Percentiles rank a stretch among this genome's conserved stretches.
These are phyloP conservation scores for Leccinum barrowsii DNA, from an alignment of 768 basidiomycete genomes.

Conservation along the genomic window DNA sequence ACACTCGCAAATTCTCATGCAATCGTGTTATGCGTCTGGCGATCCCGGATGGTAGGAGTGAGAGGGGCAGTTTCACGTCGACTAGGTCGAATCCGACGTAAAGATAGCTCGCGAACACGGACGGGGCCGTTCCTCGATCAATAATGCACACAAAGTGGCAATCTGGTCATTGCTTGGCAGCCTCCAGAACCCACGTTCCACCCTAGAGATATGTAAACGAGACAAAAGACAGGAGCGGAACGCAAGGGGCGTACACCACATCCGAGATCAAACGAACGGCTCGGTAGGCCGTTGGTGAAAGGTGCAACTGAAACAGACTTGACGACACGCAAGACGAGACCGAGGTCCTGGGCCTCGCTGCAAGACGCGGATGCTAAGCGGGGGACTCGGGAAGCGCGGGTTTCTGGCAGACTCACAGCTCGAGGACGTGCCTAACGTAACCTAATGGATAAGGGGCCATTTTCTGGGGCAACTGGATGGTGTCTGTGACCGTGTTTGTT, in stretches of 20 bases:
- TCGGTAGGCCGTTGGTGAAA: conserved; percentile 49
- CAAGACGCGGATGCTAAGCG: conserved; percentile 3
- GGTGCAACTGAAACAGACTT: conserved; percentile 57
- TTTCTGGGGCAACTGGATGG: conserved; percentile 67
- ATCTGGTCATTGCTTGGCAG: conserved; percentile 65
- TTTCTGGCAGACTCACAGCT: conserved; percentile 49
- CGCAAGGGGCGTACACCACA: conserved; percentile 55
- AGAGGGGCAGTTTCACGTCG: conserved; percentile 63
- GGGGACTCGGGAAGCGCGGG: neutral
- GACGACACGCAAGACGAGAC: conserved; percentile 45
- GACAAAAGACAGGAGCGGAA: neutral
- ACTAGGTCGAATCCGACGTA: conserved; percentile 81
- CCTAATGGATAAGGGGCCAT: conserved; percentile 76
- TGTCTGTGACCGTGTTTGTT: conserved; percentile 60
- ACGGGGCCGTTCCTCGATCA: neutral
- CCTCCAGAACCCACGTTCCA: conserved; percentile 70
- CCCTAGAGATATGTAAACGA: conserved; percentile 36
- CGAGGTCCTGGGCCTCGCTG: conserved; percentile 47
- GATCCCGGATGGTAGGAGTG: conserved; percentile 46
- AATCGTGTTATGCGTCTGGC: conserved; percentile 64
- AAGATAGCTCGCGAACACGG: conserved; percentile 4
- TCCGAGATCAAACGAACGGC: conserved; percentile 62
- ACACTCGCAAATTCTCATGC: conserved; percentile 71
- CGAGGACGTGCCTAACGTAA: conserved; percentile 64
- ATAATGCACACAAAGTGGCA: conserved; percentile 55